Evolutionary conservation across 108 stramenopile species (phyloP), one percentile per base, ranked within the genome.

Genomic region (Fistulifera solaris): DNA sequence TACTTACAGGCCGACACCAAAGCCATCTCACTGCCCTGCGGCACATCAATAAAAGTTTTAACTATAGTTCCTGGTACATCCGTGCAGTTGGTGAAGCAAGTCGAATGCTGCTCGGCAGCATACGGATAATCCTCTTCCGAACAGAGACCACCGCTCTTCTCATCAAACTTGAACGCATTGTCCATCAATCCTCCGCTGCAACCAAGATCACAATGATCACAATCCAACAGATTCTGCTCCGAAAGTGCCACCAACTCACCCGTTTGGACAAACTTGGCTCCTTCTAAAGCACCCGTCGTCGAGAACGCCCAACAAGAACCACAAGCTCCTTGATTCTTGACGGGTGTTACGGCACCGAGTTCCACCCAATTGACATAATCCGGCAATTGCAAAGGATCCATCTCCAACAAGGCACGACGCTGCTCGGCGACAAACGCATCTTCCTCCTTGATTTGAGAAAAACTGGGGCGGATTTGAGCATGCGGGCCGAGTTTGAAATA

Each of bases 171-270:
- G 70, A 94, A 94, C 21, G 94, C 90, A 54, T 90, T 91, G 70
- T 94, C 94, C 92, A 96, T 98, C 78, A 94, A 62, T 63, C 97
- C 97, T 4, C 97, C 97, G 54, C 58, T 85, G 71, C 74, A 98
- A 48, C 94, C 94, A 54, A 77, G 58, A 72, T 98, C 90, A 22
- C 54, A 54, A 27, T 73, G 76, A 68, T 94, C 93, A 68, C 97
- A 98, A 67, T 92, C 88, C 55, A 98, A 77, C 61, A 98, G 78
- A 58, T 98, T 77, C 73, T 98, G 95, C 60, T 95, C 97, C 44
- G 85, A 87, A 40, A 98, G 61, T 38, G 77, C 72, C 16, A 81
- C 70, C 28, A 94, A 73, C 58, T 89, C 82, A n/a, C 89, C 89
- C 27, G 82, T 94, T 1, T 78, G 63, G 49, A 93, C 67, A 52